These are phyloP conservation scores for Backusella luteola DNA, from an alignment of 192 early-diverging fungal genomes.

Conservation along the genomic window DNA sequence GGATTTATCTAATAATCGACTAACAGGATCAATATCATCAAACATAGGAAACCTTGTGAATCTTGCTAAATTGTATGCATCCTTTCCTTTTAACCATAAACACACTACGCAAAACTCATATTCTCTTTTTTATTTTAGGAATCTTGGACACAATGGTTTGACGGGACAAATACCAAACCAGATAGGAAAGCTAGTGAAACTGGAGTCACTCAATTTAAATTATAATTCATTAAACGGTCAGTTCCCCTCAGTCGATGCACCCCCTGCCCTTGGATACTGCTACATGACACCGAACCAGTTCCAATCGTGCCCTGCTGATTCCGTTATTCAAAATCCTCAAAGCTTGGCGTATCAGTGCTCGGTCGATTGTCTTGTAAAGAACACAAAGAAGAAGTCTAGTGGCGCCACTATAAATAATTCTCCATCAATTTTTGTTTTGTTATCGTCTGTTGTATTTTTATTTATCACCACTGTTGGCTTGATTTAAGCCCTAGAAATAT, in stretches of 20 bases:
- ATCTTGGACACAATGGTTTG: constrained; percentile 25
- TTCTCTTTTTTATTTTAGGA: constrained; percentile 3
- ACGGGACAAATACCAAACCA: constrained; percentile 22
- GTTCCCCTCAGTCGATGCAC: constrained; percentile 33
- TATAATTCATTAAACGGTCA: constrained; percentile 29
- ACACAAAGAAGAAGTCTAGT: background rate
- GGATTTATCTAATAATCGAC: constrained; percentile 35
- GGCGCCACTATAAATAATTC: background rate
- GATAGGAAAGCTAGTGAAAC: constrained; percentile 7
- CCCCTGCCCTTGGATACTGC: constrained; percentile 26
- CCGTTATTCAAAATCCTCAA: constrained; percentile 17
- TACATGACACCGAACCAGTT: constrained; percentile 29
- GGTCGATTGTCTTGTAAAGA: constrained; percentile 22
- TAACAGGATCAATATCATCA: constrained; percentile 28
- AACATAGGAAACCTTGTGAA: constrained; percentile 29
- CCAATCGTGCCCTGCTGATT: constrained; percentile 26
- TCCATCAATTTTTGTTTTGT: background rate
- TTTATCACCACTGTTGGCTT: background rate
- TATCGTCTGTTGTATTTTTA: constrained; percentile 2
- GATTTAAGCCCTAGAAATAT: background rate
- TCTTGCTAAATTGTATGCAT: constrained; percentile 32
- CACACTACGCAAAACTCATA: background rate
- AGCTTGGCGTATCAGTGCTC: constrained; percentile 34
- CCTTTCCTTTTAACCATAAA: background rate
- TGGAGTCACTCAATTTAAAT: constrained; percentile 29